Evolutionary conservation across 441 rosid species (phyloP), one percentile per base, ranked within the genome.

Genomic region (Erodium trifolium): DNA sequence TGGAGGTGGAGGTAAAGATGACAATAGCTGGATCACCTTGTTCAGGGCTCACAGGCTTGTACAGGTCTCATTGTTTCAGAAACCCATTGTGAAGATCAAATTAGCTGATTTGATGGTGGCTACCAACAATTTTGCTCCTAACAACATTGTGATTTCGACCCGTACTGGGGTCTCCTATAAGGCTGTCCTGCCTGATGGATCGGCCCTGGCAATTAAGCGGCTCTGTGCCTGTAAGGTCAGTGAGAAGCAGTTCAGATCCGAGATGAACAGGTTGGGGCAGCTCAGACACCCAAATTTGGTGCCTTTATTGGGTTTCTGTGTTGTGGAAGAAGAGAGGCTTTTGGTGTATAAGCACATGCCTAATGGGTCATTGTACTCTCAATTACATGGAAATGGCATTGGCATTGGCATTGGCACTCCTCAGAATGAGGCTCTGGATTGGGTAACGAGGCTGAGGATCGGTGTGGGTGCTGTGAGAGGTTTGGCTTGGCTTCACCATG

Each of bases 401-500:
- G 85, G 77, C 16, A 43, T 74, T 51, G 85, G 77, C 45, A 23
- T 23, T 23, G 27, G 27, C 2, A 2, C 27, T 2, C 27, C 27
- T 3, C 65, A 17, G 39, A 39, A 4, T 27, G 73, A 72, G 70
- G 29, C 71, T 35, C 72, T 85, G 71, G 86, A 88, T 55, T 88
- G 91, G 93, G 75, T 83, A 1, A 63, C 75, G 19, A 82, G 88
- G 84, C 77, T 85, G 63, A 79, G 72, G 70, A 78, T 86, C 37
- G 84, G 87, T 17, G 76, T 86, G n/a, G 88, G 93, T 68, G 89
- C 87, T 0, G 86, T 91, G 14, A 78, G 85, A 78, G 93, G 93
- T 16, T 68, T 86, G 43, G 91, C 88, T 71, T 88, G 91, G 93
- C 77, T 86, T 63, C 89, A 88, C 73, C 87, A 82, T 65, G 89